Conservation (phyloP, 345 rosid species). For the Clarkia xantiana region DNA sequence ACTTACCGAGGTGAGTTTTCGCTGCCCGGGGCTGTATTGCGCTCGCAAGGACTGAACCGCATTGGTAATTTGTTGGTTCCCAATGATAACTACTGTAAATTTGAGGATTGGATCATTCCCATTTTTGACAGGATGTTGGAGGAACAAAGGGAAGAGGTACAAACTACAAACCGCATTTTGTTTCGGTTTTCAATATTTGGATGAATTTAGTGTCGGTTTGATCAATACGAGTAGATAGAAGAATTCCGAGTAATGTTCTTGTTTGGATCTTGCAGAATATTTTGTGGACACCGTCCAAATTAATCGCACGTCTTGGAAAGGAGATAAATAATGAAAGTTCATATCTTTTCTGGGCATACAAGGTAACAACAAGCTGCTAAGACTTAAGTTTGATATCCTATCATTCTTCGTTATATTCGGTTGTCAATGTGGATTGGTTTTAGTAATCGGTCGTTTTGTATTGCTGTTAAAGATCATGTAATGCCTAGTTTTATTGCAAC, state of each 20-base stretch:
- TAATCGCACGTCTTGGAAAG: slow-evolving; percentile 69
- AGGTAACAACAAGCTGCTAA: slow-evolving; percentile 23
- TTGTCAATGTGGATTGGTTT: too few species aligned
- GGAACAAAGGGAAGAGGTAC: slow-evolving; percentile 82
- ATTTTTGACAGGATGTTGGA: slow-evolving; percentile 81
- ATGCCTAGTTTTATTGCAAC: background rate
- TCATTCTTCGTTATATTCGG: too few species aligned
- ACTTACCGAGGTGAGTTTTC: slow-evolving; percentile 84
- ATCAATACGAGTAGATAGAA: background rate
- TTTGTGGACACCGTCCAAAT: slow-evolving; percentile 82
- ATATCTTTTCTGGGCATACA: slow-evolving; percentile 89
- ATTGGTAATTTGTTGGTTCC: slow-evolving; percentile 90
- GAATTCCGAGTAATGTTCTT: background rate
- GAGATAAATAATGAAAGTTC: slow-evolving; percentile 78
- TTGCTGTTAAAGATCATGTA: too few species aligned
- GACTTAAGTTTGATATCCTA: too few species aligned
- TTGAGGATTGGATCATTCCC: slow-evolving; percentile 94
- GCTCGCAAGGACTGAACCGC: slow-evolving; percentile 81
- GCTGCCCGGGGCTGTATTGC: slow-evolving; percentile 55
- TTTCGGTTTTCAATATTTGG: background rate
- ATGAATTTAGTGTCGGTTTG: background rate
- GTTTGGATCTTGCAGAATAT: slow-evolving; percentile 28
- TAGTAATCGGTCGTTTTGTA: background rate
- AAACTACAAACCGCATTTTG: background rate
- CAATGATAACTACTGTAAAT: slow-evolving; percentile 89